Evolutionary conservation across 2,329 filamentous ascomycete species (phyloP).

Genomic region (Lasiodiplodia sp.): DNA sequence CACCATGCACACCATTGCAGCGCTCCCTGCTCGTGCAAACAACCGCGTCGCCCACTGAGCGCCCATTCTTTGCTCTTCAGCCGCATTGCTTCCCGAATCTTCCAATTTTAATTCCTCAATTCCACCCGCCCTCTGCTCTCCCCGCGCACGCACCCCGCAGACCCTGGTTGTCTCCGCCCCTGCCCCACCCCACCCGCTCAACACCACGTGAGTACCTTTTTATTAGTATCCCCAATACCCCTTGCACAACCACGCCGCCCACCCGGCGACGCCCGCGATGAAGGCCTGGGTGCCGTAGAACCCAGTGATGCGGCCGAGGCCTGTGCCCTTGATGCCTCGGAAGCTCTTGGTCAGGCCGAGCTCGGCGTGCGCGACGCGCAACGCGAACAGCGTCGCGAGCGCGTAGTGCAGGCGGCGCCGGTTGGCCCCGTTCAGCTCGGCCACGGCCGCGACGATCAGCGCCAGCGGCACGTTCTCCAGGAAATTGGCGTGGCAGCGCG

Average conservation of each 20-base stretch:
- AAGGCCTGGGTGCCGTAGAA: conserved; percentile 43
- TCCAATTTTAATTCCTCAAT: not conserved
- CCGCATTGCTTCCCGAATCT: not conserved
- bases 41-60: not conserved
- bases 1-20: not conserved
- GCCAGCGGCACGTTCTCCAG: conserved; percentile 54
- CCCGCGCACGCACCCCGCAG: conserved; percentile 1
- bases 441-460: conserved; percentile 47
- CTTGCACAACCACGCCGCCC: conserved; percentile 42
- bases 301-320: conserved; percentile 38
- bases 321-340: conserved; percentile 34
- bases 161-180: conserved; percentile 2
- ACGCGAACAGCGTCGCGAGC: conserved; percentile 48
- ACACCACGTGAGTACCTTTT: not conserved
- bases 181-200: not conserved
- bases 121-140: not conserved
- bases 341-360: conserved; percentile 42
- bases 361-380: conserved; percentile 51
- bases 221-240: conserved; percentile 37
- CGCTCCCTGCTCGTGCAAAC: not conserved
- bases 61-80: not conserved
- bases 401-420: conserved; percentile 47
- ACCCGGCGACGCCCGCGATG: conserved; percentile 40
- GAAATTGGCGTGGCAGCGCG: conserved; percentile 52
- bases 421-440: conserved; percentile 55